A percentile compares a stretch with the other conserved stretches of the same genome.
These are phyloP conservation scores for Cytauxzoon felis DNA, from an alignment of 169 alveolate genomes.

Conservation along the genomic window DNA sequence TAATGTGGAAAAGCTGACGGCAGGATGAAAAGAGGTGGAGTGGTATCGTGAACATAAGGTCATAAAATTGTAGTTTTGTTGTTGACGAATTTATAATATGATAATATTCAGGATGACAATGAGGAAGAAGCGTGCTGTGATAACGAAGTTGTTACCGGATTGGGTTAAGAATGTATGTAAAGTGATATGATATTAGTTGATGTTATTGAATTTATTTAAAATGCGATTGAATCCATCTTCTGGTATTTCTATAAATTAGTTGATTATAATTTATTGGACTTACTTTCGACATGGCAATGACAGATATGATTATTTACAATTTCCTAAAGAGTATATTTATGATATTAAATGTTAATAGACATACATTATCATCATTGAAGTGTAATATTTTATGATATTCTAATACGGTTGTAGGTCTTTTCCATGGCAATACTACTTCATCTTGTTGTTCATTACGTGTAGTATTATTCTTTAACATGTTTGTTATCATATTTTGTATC, in stretches of 20 bases:
- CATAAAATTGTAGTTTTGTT: too few species aligned
- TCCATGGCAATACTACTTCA: slow-evolving; percentile 42
- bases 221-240: neutral
- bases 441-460: neutral
- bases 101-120: too few species aligned
- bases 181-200: neutral
- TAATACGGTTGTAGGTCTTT: slow-evolving; percentile 30
- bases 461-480: neutral
- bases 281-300: slow-evolving; percentile 37
- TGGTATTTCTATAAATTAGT: neutral
- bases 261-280: neutral
- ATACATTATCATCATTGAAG: slow-evolving; percentile 31
- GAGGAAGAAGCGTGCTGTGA: too few species aligned
- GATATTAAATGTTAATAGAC: neutral
- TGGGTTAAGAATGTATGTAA: slow-evolving; percentile 45
- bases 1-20: slow-evolving; percentile 3
- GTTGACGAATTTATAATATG: too few species aligned
- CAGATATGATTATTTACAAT: slow-evolving; percentile 38
- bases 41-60: too few species aligned
- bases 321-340: slow-evolving; percentile 7
- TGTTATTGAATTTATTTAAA: neutral
- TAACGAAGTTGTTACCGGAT: slow-evolving; percentile 11
- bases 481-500: slow-evolving; percentile 30
- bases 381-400: slow-evolving; percentile 20
- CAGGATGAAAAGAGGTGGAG: too few species aligned